A percentile compares a stretch with the other conserved stretches of the same genome.
Conservation (phyloP, 2,329 filamentous ascomycete genomes). For the Scopulariopsis brevicaulis region DNA sequence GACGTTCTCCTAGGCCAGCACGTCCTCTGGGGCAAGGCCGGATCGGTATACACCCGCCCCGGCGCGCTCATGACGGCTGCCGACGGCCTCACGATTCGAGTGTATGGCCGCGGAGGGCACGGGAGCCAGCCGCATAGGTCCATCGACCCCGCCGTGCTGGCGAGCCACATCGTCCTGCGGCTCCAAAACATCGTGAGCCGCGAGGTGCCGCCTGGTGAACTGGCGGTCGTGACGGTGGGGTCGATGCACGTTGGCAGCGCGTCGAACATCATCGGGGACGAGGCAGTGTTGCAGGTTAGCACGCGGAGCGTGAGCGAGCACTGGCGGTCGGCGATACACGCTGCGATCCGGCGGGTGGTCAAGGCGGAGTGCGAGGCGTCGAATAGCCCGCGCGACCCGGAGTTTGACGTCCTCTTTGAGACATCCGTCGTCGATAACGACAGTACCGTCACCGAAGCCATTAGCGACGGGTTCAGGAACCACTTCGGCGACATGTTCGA, state of each 20-base stretch:
- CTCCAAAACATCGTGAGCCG: conserved; percentile 19
- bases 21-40: conserved; percentile 19
- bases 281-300: conserved; percentile 25
- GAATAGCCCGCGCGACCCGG: conserved; percentile 28
- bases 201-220: conserved; percentile 20
- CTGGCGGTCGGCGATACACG: conserved; percentile 20
- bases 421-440: conserved; percentile 44
- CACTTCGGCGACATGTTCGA: conserved; percentile 30
- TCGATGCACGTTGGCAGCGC: conserved; percentile 27
- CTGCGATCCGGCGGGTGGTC: conserved; percentile 28
- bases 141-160: conserved; percentile 35
- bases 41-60: conserved; percentile 11
- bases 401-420: conserved; percentile 23
- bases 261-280: conserved; percentile 32
- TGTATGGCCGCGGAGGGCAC: conserved; percentile 29
- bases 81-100: conserved; percentile 16
- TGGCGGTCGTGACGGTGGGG: conserved; percentile 30
- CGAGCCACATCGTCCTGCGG: conserved; percentile 23
- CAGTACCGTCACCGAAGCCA: conserved; percentile 21
- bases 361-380: conserved; percentile 40
- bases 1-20: conserved; percentile 25
- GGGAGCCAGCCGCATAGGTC: conserved; percentile 24
- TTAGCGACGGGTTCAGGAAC: conserved; percentile 29
- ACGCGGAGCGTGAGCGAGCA: conserved; percentile 21
- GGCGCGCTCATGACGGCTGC: conserved; percentile 14